Percentiles rank a stretch among this genome's conserved stretches.
phyloP scores from a whole-genome alignment of 768 basidiomycete species.

The Auricularia heimuer region DNA sequence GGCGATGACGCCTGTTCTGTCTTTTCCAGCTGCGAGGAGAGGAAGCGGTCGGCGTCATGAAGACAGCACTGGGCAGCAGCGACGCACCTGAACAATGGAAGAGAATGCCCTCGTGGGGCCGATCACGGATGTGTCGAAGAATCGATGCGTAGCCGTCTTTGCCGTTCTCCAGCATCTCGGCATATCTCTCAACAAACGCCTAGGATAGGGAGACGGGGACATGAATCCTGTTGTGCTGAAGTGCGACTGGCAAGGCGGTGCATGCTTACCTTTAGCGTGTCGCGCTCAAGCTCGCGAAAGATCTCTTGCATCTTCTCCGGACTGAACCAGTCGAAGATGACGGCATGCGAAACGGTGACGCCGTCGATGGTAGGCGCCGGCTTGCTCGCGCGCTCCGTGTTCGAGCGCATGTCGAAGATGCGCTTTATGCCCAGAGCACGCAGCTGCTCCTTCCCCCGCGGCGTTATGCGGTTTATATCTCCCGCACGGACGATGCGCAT shows the following conservation, averaged over 20 bases:
- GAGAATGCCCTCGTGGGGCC: conserved; percentile 50
- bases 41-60: not conserved
- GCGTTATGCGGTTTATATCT: conserved; percentile 60
- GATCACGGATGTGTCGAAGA: conserved; percentile 63
- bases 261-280: not conserved
- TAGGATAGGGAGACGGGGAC: conserved; percentile 26
- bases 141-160: conserved; percentile 60
- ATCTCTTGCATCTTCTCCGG: not conserved
- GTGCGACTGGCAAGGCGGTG: too few species aligned
- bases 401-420: conserved; percentile 71
- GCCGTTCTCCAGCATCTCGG: conserved; percentile 70
- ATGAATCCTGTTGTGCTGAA: too few species aligned
- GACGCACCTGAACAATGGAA: conserved; percentile 64
- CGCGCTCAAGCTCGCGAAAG: conserved; percentile 1
- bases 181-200: conserved; percentile 75
- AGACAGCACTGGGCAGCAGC: not conserved
- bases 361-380: conserved; percentile 57
- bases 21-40: conserved; percentile 53
- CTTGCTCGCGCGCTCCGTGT: conserved; percentile 61
- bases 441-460: conserved; percentile 47
- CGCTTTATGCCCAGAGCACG: conserved; percentile 52
- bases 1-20: conserved; percentile 68
- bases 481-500: conserved; percentile 56
- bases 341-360: conserved; percentile 27
- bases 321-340: conserved; percentile 1